phyloP scores from a whole-genome alignment of 129 eudicot species.

The Pulicaria dysenterica region DNA sequence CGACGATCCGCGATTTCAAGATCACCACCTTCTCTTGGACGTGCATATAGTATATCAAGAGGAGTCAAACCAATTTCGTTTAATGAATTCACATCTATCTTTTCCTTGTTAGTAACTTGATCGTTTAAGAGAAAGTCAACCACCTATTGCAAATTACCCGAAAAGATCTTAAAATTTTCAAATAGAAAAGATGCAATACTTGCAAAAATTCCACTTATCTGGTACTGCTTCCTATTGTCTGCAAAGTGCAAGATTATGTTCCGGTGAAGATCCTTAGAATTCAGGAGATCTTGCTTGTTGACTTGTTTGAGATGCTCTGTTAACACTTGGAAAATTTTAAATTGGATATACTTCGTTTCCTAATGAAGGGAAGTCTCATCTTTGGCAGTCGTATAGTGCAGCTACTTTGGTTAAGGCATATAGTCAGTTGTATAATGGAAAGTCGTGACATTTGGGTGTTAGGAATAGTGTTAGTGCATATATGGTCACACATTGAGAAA shows the following conservation, averaged over 20 bases:
- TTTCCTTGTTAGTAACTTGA: conserved; percentile 19
- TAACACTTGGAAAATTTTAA: conserved; percentile 34
- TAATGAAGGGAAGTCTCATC: conserved; percentile 45
- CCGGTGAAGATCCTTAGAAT: conserved; percentile 37
- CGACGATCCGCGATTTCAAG: conserved; percentile 33
- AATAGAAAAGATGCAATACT: neutral
- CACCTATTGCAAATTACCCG: conserved; percentile 19
- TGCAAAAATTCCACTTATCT: conserved; percentile 25
- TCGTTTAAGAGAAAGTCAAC: conserved; percentile 36
- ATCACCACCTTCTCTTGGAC: conserved; percentile 40
- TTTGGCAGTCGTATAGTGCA: too few species aligned
- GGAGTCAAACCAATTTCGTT: conserved; percentile 38
- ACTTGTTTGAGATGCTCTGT: conserved; percentile 30
- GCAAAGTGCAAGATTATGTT: conserved; percentile 49
- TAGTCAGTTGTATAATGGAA: too few species aligned
- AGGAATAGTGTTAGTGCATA: too few species aligned
- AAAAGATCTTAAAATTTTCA: neutral
- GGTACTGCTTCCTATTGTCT: conserved; percentile 40
- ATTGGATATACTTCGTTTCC: conserved; percentile 44
- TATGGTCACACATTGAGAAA: too few species aligned
- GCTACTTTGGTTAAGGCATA: too few species aligned
- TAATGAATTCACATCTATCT: conserved; percentile 30
- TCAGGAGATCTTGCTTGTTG: conserved; percentile 36
- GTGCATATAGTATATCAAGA: conserved; percentile 34
- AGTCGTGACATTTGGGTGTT: too few species aligned